Evolutionary conservation across 176 grass and related monocot genomes (phyloP).

Genomic region (Raddia distichophylla): DNA sequence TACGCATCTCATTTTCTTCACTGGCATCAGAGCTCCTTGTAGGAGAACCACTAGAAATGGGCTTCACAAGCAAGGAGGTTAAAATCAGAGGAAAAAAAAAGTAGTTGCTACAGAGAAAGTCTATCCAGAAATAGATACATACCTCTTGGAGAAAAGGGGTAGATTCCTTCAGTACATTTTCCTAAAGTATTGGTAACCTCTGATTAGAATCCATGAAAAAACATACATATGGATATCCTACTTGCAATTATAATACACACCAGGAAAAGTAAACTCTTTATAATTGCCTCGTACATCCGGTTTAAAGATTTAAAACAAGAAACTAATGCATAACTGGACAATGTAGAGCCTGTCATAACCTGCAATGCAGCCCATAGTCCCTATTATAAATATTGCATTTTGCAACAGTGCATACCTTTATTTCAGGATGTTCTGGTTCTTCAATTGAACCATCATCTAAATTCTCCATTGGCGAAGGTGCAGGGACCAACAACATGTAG

Average conservation of each 20-base stretch:
- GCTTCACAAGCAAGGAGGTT: slow-evolving; percentile 53
- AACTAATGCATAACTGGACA: neutral
- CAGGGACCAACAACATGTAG: slow-evolving; percentile 32
- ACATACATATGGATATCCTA: neutral
- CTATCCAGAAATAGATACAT: slow-evolving; percentile 11
- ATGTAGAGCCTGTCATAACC: neutral
- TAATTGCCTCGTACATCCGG: neutral
- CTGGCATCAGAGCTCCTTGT: slow-evolving; percentile 36
- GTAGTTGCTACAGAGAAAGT: slow-evolving; percentile 14
- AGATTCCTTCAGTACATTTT: slow-evolving; percentile 32
- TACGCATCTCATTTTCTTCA: slow-evolving; percentile 21
- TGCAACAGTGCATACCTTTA: slow-evolving; percentile 31
- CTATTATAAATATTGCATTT: neutral
- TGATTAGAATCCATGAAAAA: slow-evolving; percentile 27
- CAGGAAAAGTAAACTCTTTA: neutral
- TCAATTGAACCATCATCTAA: slow-evolving; percentile 62
- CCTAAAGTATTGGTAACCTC: slow-evolving; percentile 20
- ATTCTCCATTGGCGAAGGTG: slow-evolving; percentile 49
- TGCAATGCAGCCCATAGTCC: neutral
- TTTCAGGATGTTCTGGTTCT: slow-evolving; percentile 39
- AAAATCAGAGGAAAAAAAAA: neutral
- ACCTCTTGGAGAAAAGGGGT: slow-evolving; percentile 50
- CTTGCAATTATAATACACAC: neutral
- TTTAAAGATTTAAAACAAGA: neutral
- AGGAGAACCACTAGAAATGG: slow-evolving; percentile 46